A percentile compares a stretch with the other conserved stretches of the same genome.
Evolutionary conservation across 129 eudicot genomes (phyloP).

Genomic region (Tagetes patula): DNA sequence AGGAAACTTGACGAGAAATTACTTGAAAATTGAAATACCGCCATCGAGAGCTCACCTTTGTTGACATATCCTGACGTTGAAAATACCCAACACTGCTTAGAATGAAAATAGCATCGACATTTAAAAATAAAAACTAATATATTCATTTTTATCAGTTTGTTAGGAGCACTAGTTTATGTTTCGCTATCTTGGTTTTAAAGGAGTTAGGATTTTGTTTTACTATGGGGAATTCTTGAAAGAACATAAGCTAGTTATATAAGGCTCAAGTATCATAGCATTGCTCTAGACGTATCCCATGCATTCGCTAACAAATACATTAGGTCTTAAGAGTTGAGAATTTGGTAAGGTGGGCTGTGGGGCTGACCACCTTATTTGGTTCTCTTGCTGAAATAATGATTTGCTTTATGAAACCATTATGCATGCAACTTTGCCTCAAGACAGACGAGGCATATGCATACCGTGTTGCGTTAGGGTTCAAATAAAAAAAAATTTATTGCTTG

Average conservation of each 20-base stretch:
- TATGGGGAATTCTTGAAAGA: background rate
- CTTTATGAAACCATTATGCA: background rate
- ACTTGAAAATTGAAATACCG: background rate
- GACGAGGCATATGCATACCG: background rate
- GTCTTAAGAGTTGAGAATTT: background rate
- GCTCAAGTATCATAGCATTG: no score
- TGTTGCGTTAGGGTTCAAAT: no score
- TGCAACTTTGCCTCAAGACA: constrained; percentile 1
- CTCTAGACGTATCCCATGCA: background rate
- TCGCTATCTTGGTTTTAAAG: background rate
- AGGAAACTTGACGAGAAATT: no score
- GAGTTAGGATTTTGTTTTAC: background rate
- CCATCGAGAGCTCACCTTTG: background rate
- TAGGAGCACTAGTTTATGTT: background rate
- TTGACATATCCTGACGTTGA: background rate
- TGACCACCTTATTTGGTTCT: background rate
- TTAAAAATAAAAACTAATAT: background rate
- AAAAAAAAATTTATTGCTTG: no score
- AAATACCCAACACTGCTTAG: background rate
- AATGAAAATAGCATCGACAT: background rate
- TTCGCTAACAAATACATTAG: background rate
- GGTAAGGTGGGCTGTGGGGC: background rate
- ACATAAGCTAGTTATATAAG: background rate
- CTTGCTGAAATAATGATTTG: background rate
- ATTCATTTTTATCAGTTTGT: background rate